phyloP scores from a whole-genome alignment of 805 yeast genomes.

The Lachancea dasiensis region DNA sequence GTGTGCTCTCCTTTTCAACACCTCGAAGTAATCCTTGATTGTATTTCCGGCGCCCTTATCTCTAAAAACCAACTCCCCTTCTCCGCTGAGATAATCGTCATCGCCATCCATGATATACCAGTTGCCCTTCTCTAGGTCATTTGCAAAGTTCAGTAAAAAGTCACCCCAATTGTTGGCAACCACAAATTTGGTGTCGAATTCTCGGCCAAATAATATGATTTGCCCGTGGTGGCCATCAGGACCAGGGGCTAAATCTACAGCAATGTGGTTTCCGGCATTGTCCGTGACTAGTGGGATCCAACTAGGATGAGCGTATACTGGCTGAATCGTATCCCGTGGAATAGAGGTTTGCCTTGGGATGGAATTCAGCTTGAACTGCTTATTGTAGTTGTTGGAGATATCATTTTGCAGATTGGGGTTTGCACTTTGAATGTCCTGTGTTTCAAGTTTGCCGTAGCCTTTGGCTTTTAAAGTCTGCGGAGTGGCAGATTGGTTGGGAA shows the following conservation, averaged over 20 bases:
- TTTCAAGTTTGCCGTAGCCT: slow-evolving; percentile 24
- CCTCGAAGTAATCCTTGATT: slow-evolving; percentile 38
- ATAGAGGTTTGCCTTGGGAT: slow-evolving; percentile 56
- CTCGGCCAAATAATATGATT: slow-evolving; percentile 88
- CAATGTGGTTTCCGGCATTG: slow-evolving; percentile 85
- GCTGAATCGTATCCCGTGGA: slow-evolving; percentile 71
- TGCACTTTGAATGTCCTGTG: slow-evolving; percentile 12
- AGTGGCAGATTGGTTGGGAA: slow-evolving; percentile 19
- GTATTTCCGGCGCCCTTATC: slow-evolving; percentile 51
- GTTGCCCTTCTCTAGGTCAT: slow-evolving; percentile 80
- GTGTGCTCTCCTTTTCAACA: slow-evolving; percentile 16
- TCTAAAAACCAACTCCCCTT: slow-evolving; percentile 66
- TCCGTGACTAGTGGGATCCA: slow-evolving; percentile 94
- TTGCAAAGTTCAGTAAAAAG: slow-evolving; percentile 73
- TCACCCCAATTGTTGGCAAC: slow-evolving; percentile 87
- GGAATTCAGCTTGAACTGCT: slow-evolving; percentile 37
- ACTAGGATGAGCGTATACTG: slow-evolving; percentile 76
- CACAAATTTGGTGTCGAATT: slow-evolving; percentile 83
- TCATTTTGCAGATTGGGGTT: slow-evolving; percentile 21
- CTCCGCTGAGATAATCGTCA: slow-evolving; percentile 65
- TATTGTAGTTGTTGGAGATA: slow-evolving; percentile 16
- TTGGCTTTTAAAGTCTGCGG: slow-evolving; percentile 23
- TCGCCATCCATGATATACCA: slow-evolving; percentile 61
- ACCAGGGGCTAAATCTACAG: slow-evolving; percentile 81
- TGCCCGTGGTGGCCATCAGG: slow-evolving; percentile 81